Evolutionary conservation across 352 stramenopile species (phyloP), one percentile per base, ranked within the genome.

Genomic region (Globisporangium emineosum): DNA sequence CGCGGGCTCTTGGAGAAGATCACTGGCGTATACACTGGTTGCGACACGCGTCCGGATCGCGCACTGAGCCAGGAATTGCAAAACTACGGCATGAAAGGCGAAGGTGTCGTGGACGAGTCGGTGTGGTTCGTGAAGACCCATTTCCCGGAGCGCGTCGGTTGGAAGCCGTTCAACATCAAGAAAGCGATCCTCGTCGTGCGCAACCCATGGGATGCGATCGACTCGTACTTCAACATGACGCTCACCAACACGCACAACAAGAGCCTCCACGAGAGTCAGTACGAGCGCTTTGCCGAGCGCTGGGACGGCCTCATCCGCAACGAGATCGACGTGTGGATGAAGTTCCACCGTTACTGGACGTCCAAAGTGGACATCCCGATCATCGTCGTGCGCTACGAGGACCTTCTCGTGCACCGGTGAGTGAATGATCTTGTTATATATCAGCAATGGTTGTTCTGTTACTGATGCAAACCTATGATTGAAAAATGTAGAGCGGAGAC

Each of bases 201-300:
- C 49, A 99, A 99, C 73, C 97, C 97, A 1, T 99, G 97, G 83
- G 97, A 99, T 86, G 92, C 96, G 27, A 99, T 99, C 73, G 96
- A 99, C 65, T 99, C 96, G 53, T 99, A 99, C 78, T 99, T 98
- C 71, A 99, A 99, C 77, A 96, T 99, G 82, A 96, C 88, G 53
- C 77, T 98, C 57, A 98, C 93, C 19, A 97, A 98, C 69, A 94
- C 90, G 54, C 93, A 98, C 79, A 94, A 96, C 69, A 91, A 94
- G 75, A 97, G 89, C 42, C 55, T 97, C 40, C 74, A 91, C 63
- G 88, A 97, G 57, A 82, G 73, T 37, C 78, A 96, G 62, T 98
- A 97, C 66, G 66, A 77, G 54, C 86, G 89, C 33, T 97, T 98
- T 60, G 77, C 79, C 0, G 78, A 93, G 5, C 80, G 94, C 13